Evolutionary conservation across 2,329 filamentous ascomycete species (phyloP).

Genomic region (Talaromyces marneffei): DNA sequence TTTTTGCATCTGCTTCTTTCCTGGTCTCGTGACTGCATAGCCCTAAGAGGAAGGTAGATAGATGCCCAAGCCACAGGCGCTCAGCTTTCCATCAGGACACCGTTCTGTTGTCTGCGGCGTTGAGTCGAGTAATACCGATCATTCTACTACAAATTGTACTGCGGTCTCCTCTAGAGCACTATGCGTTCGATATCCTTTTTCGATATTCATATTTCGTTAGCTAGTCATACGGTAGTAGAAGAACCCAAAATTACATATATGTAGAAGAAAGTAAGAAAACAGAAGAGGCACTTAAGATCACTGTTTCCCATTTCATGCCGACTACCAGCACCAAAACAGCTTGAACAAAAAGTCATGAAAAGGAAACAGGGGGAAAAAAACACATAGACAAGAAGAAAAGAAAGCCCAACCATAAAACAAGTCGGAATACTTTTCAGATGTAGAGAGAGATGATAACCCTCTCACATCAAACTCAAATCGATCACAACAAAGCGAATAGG

Average conservation of each 20-base stretch:
- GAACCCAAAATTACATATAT: neutral
- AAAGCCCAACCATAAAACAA: neutral
- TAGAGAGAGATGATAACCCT: neutral
- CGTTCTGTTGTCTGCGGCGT: neutral
- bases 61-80: neutral
- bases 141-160: neutral
- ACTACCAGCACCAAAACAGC: neutral
- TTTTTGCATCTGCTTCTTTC: neutral
- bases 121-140: neutral
- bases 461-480: neutral
- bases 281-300: neutral
- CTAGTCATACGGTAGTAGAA: neutral
- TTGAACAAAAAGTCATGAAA: neutral
- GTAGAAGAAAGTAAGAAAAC: neutral
- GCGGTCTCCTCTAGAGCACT: neutral
- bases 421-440: constrained; percentile 9
- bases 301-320: neutral
- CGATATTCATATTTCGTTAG: neutral
- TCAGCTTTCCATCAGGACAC: neutral
- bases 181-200: neutral
- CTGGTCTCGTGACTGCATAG: constrained; percentile 1
- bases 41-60: neutral
- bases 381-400: constrained; percentile 8
- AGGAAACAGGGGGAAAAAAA: neutral
- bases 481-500: neutral